Evolutionary conservation across 495 filamentous ascomycete species (phyloP).

Genomic region (Pseudomonodictys pantanalensis): DNA sequence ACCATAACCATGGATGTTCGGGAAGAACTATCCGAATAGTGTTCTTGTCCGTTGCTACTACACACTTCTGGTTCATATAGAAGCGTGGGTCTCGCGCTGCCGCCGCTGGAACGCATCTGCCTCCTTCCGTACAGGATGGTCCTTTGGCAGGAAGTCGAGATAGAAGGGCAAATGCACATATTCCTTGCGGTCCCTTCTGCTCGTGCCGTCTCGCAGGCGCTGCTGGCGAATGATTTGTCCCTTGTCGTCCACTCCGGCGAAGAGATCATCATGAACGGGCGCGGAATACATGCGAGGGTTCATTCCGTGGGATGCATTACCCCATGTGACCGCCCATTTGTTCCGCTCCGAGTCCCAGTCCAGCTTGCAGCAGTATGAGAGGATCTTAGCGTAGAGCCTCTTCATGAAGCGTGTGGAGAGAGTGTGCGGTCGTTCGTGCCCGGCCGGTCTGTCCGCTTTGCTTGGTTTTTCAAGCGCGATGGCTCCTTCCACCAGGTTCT

Average conservation of each 20-base stretch:
- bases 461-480: slow-evolving; percentile 14
- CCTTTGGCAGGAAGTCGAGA: neutral
- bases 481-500: neutral
- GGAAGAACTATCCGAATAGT: no score
- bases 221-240: neutral
- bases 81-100: neutral
- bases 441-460: slow-evolving; percentile 13
- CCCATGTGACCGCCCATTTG: slow-evolving; percentile 28
- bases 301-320: neutral
- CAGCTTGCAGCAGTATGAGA: slow-evolving; percentile 18
- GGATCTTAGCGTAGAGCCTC: slow-evolving; percentile 24
- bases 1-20: no score
- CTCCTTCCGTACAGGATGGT: neutral
- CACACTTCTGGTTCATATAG: neutral
- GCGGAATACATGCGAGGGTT: neutral
- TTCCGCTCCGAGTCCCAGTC: slow-evolving; percentile 14
- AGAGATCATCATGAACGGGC: slow-evolving; percentile 8
- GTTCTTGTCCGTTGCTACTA: no score
- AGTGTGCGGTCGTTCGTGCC: slow-evolving; percentile 14
- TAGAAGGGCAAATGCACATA: neutral
- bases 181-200: neutral
- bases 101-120: neutral
- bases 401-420: slow-evolving; percentile 25
- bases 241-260: slow-evolving; percentile 22
- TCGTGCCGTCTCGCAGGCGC: neutral